Base-by-base conservation (phyloP, 495 filamentous ascomycete species). In the Amorphotheca resinae region DNA sequence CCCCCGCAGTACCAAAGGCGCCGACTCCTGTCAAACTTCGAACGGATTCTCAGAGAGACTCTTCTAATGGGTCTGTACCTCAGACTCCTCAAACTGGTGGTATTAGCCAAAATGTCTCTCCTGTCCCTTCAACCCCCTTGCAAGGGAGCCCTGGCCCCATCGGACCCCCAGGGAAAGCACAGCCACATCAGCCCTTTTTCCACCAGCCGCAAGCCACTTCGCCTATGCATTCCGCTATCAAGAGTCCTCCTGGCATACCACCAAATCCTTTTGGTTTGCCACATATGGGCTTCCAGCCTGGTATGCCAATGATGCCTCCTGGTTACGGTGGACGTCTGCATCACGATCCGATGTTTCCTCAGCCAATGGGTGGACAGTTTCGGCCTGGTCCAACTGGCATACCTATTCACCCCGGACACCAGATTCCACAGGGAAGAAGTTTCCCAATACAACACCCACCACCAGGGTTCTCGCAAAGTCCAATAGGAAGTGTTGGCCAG, bases 1-100 rank as follows among this genome's bases (percentile, higher is more conserved):
- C 84, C 4, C 88, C 91, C 4, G 77, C 76, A 28, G 63, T 93
- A 31, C 81, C 89, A 1, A 95, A 95, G 58, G 76, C 77, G 32
- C 74, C 85, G 3, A 88, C 85, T 17, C 84, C 87, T 11, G 78
- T 73, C 44, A 80, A 82, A 34, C 66, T 74, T 25, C 77, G 87
- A 14, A 84, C 87, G 44, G 54, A 74, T 18, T 94, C 89, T 11
- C 84, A 89, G 42, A 86, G 94, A 58, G 84, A 76, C 22, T 82
- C 83, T 18, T 82, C 83, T 17, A 76, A 74, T 56, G 71, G 61
- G 32, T 83, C 76, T 7, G 83, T 82, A 38, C 82, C 76, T 33
- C 82, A 72, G 59, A 79, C 66, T 28, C 67, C 65, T 15, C 72
- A 62, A 60, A 69, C 57, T 54, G 67, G 48, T 50, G 68, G 60